Conservation (phyloP, 768 basidiomycete genomes). For the Clitopilus hobsonii region DNA sequence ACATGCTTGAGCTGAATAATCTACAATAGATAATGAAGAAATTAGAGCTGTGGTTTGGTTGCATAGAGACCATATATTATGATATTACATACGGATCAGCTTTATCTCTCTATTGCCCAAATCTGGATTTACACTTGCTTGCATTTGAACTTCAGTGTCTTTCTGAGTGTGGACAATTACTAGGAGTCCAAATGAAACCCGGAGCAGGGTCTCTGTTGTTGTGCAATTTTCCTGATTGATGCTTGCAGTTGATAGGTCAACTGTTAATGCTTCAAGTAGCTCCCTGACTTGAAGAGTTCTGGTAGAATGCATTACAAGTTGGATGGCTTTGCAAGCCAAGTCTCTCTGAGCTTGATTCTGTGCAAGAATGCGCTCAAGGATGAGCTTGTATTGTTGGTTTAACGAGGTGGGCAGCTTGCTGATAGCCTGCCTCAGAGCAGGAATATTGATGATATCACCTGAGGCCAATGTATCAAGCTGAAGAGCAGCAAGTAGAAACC, state of each 20-base stretch:
- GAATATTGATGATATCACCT: neutral
- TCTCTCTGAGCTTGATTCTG: neutral
- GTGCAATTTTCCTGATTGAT: neutral
- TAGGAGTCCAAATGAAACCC: neutral
- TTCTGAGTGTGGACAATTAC: too few relatives aligned
- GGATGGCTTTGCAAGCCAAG: neutral
- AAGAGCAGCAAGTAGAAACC: neutral
- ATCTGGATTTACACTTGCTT: too few relatives aligned
- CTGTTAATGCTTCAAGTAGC: neutral
- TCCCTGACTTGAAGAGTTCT: neutral
- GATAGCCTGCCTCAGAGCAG: neutral
- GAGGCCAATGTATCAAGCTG: neutral
- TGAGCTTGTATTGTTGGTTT: neutral
- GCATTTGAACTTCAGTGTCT: too few relatives aligned
- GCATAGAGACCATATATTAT: too few relatives aligned
- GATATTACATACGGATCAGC: neutral
- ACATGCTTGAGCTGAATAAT: neutral
- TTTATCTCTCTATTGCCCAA: neutral
- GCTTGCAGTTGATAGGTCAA: neutral
- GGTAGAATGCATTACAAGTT: neutral
- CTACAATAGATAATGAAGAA: neutral
- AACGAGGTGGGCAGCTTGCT: neutral
- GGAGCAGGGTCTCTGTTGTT: neutral
- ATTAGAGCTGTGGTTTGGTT: too few relatives aligned
- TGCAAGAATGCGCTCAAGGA: neutral